phyloP scores from a whole-genome alignment of 1,284 basidiomycete species.

The Salmacisia buchloeana region DNA sequence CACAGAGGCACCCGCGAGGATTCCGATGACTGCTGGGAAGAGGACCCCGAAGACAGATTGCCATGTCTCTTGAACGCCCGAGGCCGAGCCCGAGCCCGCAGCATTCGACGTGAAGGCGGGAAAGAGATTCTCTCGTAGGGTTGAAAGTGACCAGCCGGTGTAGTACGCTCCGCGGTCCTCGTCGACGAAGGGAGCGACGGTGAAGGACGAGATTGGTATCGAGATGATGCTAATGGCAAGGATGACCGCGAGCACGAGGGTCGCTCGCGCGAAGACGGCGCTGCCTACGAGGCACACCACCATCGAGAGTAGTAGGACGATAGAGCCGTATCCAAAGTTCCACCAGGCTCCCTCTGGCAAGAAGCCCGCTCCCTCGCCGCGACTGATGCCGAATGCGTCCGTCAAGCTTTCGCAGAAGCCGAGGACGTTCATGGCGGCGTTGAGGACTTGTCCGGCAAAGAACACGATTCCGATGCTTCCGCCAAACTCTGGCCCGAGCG shows the following conservation, averaged over 20 bases:
- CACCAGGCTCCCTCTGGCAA: constrained; percentile 47
- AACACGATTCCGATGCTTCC: constrained; percentile 50
- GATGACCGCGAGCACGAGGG: constrained; percentile 39
- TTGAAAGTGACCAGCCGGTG: constrained; percentile 42
- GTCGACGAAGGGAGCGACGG: constrained; percentile 41
- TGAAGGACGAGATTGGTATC: constrained; percentile 42
- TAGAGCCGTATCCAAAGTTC: constrained; percentile 41
- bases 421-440: constrained; percentile 48
- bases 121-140: constrained; percentile 39
- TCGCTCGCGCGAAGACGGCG: constrained; percentile 43
- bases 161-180: constrained; percentile 44
- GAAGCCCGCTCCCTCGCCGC: constrained; percentile 23
- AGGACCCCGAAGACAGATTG: constrained; percentile 47
- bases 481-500: constrained; percentile 48
- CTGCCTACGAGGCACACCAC: constrained; percentile 47
- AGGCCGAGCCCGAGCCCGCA: constrained; percentile 36
- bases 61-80: constrained; percentile 34
- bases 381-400: constrained; percentile 38
- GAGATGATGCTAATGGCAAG: constrained; percentile 39
- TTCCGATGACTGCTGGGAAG: constrained; percentile 48
- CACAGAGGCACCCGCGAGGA: constrained; percentile 48
- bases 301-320: constrained; percentile 39
- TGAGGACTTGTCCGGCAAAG: constrained; percentile 46
- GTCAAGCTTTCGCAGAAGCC: constrained; percentile 49
- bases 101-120: constrained; percentile 46